phyloP scores from a whole-genome alignment of 345 rosid species.

The Pistacia vera region DNA sequence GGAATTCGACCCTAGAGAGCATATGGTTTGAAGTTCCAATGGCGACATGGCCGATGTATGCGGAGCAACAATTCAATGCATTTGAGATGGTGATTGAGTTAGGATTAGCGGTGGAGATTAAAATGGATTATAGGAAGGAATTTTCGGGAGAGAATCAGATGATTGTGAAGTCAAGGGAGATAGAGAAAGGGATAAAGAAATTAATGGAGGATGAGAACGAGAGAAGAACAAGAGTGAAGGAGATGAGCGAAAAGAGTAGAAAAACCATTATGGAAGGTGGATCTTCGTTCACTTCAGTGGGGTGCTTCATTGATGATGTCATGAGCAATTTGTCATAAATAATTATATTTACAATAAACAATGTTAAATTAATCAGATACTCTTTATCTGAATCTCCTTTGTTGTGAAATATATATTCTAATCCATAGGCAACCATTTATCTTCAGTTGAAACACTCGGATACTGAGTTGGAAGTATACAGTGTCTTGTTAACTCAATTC shows the following conservation, averaged over 20 bases:
- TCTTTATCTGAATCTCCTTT: no score
- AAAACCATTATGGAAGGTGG: conserved; percentile 47
- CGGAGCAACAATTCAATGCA: conserved; percentile 61
- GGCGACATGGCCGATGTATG: conserved; percentile 54
- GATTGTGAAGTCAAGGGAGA: conserved; percentile 32
- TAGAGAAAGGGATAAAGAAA: conserved; percentile 38
- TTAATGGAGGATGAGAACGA: conserved; percentile 41
- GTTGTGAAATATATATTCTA: conserved; percentile 35
- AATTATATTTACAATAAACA: no score
- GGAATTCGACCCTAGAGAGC: conserved; percentile 63
- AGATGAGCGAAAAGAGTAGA: conserved; percentile 32
- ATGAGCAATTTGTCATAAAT: background rate
- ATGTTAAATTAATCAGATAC: no score
- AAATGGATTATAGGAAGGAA: conserved; percentile 31
- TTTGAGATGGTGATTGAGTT: conserved; percentile 45
- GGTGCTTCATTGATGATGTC: conserved; percentile 36
- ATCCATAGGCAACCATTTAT: background rate
- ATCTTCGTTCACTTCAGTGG: conserved; percentile 38
- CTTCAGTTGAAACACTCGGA: no score
- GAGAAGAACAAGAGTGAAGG: conserved; percentile 32
- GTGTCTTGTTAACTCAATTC: no score
- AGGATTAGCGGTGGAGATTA: conserved; percentile 44
- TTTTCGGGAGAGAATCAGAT: background rate
- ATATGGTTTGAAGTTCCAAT: conserved; percentile 55
- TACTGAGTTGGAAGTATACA: no score